phyloP scores from a whole-genome alignment of 345 rosid species.

The Kernera saxatilis region DNA sequence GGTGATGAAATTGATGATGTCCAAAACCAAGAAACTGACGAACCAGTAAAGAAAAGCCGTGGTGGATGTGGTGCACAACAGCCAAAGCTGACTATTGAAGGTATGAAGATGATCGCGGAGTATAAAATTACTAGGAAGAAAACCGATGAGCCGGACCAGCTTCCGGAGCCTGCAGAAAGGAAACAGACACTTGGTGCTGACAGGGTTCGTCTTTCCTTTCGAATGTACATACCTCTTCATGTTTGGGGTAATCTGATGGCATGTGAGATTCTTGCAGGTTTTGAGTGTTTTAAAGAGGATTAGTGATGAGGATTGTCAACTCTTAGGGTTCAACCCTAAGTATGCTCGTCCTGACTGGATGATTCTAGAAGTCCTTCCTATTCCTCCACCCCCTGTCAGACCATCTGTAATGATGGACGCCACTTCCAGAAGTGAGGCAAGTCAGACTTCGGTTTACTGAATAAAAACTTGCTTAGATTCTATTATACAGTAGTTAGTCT shows the following conservation, averaged over 20 bases:
- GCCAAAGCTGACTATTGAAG: constrained; percentile 88
- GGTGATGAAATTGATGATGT: constrained; percentile 79
- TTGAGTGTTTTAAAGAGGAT: constrained; percentile 90
- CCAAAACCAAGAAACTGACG: constrained; percentile 59
- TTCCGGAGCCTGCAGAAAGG: constrained; percentile 94
- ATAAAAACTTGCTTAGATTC: neutral
- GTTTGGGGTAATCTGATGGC: constrained; percentile 6
- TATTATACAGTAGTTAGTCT: neutral
- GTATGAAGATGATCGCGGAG: constrained; percentile 95
- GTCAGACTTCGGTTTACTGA: constrained; percentile 7
- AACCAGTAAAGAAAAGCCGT: constrained; percentile 68
- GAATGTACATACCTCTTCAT: neutral
- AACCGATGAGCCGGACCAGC: constrained; percentile 78
- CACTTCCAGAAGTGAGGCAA: constrained; percentile 86
- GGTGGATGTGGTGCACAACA: constrained; percentile 96
- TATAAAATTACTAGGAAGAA: constrained; percentile 75
- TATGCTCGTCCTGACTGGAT: constrained; percentile 99
- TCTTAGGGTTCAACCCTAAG: constrained; percentile 86
- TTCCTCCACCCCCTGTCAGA: constrained; percentile 98
- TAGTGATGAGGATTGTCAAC: constrained; percentile 85
- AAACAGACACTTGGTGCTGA: constrained; percentile 95
- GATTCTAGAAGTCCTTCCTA: constrained; percentile 95
- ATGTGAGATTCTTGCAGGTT: constrained; percentile 42
- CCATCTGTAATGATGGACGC: constrained; percentile 99
- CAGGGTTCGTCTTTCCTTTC: constrained; percentile 38